These are phyloP conservation scores for Fusarium fujikuroi DNA, from an alignment of 2,329 filamentous ascomycete species.

Conservation along the genomic window DNA sequence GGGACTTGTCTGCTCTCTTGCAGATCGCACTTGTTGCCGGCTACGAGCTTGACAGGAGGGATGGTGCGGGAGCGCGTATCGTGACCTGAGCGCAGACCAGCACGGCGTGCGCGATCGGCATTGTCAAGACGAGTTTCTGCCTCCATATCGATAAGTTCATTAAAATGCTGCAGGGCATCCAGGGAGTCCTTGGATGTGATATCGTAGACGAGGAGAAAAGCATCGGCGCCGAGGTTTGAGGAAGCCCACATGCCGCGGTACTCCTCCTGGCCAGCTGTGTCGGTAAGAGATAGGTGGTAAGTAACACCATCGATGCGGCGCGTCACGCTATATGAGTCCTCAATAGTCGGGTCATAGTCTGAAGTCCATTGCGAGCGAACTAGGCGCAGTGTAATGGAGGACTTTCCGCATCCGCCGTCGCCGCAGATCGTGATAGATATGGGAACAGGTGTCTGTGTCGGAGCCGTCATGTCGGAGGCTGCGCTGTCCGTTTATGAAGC, in stretches of 20 bases:
- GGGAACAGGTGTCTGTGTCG: slow-evolving; percentile 56
- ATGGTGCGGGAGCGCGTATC: slow-evolving; percentile 61
- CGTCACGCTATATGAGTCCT: slow-evolving; percentile 87
- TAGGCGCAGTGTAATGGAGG: slow-evolving; percentile 83
- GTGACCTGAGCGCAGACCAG: slow-evolving; percentile 49
- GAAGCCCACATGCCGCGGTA: slow-evolving; percentile 88
- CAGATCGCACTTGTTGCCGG: slow-evolving; percentile 87
- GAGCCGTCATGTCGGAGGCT: slow-evolving; percentile 32
- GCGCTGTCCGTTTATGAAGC: not conserved
- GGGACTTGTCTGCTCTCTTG: slow-evolving; percentile 74
- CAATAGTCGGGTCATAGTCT: slow-evolving; percentile 83
- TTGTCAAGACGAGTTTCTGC: slow-evolving; percentile 75
- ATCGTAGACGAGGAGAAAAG: slow-evolving; percentile 88
- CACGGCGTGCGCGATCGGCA: slow-evolving; percentile 62
- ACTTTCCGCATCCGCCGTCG: slow-evolving; percentile 87
- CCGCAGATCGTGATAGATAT: slow-evolving; percentile 86
- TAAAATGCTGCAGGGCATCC: slow-evolving; percentile 79
- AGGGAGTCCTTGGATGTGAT: slow-evolving; percentile 78
- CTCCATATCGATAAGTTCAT: slow-evolving; percentile 86
- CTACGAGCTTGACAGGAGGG: slow-evolving; percentile 82
- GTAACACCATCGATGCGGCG: slow-evolving; percentile 82
- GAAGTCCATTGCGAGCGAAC: slow-evolving; percentile 86
- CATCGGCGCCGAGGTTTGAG: slow-evolving; percentile 81
- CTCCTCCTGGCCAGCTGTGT: slow-evolving; percentile 90
- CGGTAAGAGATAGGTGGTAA: slow-evolving; percentile 82